phyloP scores from a whole-genome alignment of 1,284 basidiomycete genomes.

The Cryptococcus jaspeensis region DNA sequence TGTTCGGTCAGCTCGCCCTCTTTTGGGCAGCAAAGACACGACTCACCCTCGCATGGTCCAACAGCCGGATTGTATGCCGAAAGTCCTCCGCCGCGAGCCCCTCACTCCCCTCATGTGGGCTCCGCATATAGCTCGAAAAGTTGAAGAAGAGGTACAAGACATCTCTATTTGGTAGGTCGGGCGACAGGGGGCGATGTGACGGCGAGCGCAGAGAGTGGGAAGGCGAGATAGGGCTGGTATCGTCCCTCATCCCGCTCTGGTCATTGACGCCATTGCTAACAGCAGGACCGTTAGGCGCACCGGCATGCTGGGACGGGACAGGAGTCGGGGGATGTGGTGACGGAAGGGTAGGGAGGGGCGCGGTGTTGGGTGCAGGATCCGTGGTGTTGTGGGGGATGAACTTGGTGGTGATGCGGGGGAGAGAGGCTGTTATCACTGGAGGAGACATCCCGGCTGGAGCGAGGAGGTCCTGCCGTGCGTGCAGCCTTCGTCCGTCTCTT shows the following conservation, averaged over 20 bases:
- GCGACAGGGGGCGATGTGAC: slow-evolving; percentile 26
- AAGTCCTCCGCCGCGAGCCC: slow-evolving; percentile 34
- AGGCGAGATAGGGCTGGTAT: not conserved
- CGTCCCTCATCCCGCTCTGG: too few species aligned
- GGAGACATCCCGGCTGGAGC: not conserved
- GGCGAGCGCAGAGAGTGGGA: not conserved
- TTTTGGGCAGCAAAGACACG: not conserved
- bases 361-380: not conserved
- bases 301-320: not conserved
- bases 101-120: slow-evolving; percentile 35
- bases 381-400: not conserved
- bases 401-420: not conserved
- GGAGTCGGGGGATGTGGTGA: not conserved
- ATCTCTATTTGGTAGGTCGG: slow-evolving; percentile 41
- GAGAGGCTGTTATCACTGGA: not conserved
- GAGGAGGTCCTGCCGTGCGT: not conserved
- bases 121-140: slow-evolving; percentile 45
- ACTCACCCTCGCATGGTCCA: slow-evolving; percentile 46
- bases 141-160: slow-evolving; percentile 43
- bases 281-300: too few species aligned
- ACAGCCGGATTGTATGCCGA: slow-evolving; percentile 34
- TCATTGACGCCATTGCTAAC: too few species aligned
- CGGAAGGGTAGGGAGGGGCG: not conserved
- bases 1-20: not conserved
- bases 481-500: not conserved